Evolutionary conservation across 768 basidiomycete species (phyloP), one percentile per base, ranked within the genome.

Genomic region (Nidularia sp.): DNA sequence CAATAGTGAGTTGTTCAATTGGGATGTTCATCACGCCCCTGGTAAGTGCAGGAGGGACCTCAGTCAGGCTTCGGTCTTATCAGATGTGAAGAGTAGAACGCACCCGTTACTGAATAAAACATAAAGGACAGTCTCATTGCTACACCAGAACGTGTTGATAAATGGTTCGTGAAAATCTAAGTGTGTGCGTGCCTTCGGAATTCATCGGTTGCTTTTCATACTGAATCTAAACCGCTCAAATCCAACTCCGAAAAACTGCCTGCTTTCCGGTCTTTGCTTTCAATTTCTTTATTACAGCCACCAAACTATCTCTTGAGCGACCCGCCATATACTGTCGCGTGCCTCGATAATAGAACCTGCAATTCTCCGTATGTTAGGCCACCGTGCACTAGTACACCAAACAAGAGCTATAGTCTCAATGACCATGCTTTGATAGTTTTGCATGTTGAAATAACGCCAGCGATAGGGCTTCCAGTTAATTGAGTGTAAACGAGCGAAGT

Each of bases 161-260:
- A 2, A 2, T 12, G 10, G 2, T 9, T 15, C 22, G 10, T 10
- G 10, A 15, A 12, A 9, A 45, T 45, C 15, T 9, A 2, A 2
- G 12, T 12, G 22, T 12, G 45, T 47, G n/a, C n/a, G n/a, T n/a
- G n/a, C n/a, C n/a, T n/a, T n/a, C n/a, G n/a, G n/a, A n/a, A n/a
- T n/a, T n/a, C n/a, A n/a, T n/a, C n/a, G n/a, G n/a, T n/a, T n/a
- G n/a, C n/a, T n/a, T n/a, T n/a, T n/a, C n/a, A n/a, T n/a, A 75
- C 54, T 3, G 60, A 58, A 32, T 47, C 50, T 43, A 75, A 56
- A 51, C 67, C 66, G 1, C 65, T 52, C 22, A 75, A 52, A 51
- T 74, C 62, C 8, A 74, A 62, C 45, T 58, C 48, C 12, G 72
- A 56, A 35, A 71, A 61, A 13, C 10, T 9, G 45, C 45, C 22